These are phyloP conservation scores for Xylaria sp. DNA, from an alignment of 2,329 filamentous ascomycete species.

Conservation along the genomic window DNA sequence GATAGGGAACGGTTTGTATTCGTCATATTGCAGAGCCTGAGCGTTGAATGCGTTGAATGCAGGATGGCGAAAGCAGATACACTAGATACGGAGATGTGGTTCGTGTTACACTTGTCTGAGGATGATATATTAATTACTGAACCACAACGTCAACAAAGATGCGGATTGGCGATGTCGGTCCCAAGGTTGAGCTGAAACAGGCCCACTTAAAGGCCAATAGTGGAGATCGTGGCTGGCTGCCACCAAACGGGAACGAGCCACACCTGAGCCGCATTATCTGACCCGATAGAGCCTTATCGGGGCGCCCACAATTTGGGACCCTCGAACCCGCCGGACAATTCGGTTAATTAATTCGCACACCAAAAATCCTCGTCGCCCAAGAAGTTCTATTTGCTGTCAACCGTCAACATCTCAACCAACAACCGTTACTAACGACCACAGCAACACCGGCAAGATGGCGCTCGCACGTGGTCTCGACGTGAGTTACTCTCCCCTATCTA, in stretches of 20 bases:
- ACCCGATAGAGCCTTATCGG: slow-evolving; percentile 32
- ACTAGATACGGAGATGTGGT: neutral
- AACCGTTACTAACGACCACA: slow-evolving; percentile 39
- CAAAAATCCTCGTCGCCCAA: slow-evolving; percentile 25
- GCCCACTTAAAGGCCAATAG: neutral
- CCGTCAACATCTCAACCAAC: slow-evolving; percentile 26
- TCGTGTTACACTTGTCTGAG: slow-evolving; percentile 21
- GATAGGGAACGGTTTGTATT: slow-evolving; percentile 11
- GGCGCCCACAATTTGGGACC: slow-evolving; percentile 7
- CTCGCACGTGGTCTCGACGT: slow-evolving; percentile 40
- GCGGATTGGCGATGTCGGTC: slow-evolving; percentile 17
- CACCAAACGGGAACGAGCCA: slow-evolving; percentile 13
- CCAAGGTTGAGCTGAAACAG: neutral
- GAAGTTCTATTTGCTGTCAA: slow-evolving; percentile 28
- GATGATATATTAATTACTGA: slow-evolving; percentile 19
- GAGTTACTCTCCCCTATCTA: slow-evolving; percentile 16
- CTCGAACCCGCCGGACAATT: slow-evolving; percentile 25
- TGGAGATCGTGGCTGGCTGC: neutral
- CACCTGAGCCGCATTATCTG: slow-evolving; percentile 27
- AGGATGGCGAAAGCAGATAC: neutral
- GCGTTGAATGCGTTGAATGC: neutral
- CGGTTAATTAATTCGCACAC: slow-evolving; percentile 34
- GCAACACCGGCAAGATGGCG: slow-evolving; percentile 39
- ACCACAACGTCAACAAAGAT: slow-evolving; percentile 26
- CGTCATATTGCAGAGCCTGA: neutral